A percentile compares a stretch with the other conserved stretches of the same genome.
Evolutionary conservation across 768 basidiomycete genomes (phyloP).

Genomic region (Podaxis pistillaris): DNA sequence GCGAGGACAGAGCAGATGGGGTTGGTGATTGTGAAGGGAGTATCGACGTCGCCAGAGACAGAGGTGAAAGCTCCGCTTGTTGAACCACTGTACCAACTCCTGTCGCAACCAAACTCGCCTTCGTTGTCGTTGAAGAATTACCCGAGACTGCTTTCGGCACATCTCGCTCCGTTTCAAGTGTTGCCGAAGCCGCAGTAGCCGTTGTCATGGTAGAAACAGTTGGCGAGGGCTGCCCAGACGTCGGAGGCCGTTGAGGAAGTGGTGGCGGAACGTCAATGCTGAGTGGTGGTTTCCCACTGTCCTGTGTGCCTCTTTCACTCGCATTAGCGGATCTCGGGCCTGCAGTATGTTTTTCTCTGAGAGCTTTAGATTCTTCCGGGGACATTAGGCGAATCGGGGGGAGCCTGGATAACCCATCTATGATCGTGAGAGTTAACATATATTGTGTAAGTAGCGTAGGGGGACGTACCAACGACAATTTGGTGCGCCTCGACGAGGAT

Average conservation of each 20-base stretch:
- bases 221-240: neutral
- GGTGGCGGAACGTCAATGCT: neutral
- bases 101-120: neutral
- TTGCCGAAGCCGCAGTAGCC: too few species aligned
- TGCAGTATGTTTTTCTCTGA: slow-evolving; percentile 19
- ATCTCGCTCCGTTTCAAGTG: too few species aligned
- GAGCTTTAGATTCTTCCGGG: slow-evolving; percentile 35
- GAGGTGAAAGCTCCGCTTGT: slow-evolving; percentile 3
- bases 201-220: neutral
- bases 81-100: neutral
- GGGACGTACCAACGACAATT: slow-evolving; percentile 71
- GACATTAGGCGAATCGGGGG: slow-evolving; percentile 75
- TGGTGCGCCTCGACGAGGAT: slow-evolving; percentile 87
- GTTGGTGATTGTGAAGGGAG: slow-evolving; percentile 9
- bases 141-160: neutral
- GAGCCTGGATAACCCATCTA: slow-evolving; percentile 73
- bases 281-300: neutral
- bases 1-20: neutral
- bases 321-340: neutral
- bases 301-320: neutral
- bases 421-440: neutral
- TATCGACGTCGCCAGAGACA: slow-evolving; percentile 1
- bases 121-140: neutral
- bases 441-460: neutral
- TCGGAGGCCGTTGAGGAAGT: neutral